Conservation (phyloP, 1,139 yeast genomes). For the Debaryomyces singareniensis region DNA sequence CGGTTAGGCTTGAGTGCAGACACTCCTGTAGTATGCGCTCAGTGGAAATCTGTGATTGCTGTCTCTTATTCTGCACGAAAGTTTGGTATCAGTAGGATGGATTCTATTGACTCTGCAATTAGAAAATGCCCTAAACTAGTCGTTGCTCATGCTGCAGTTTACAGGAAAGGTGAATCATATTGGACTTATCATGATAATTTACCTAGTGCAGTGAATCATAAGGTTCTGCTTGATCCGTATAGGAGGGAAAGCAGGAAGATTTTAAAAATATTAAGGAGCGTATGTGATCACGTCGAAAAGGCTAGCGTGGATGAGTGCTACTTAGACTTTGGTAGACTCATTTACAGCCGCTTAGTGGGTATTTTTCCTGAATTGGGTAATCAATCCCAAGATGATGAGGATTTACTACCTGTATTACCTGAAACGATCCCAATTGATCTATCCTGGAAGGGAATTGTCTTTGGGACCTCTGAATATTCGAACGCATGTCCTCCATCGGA, state of each 20-base stretch:
- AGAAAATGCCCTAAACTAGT: slow-evolving; percentile 69
- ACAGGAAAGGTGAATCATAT: slow-evolving; percentile 73
- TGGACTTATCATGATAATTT: slow-evolving; percentile 59
- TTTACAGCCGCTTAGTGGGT: slow-evolving; percentile 17
- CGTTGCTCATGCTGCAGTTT: slow-evolving; percentile 91
- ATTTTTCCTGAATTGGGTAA: slow-evolving; percentile 21
- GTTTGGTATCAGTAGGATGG: slow-evolving; percentile 78
- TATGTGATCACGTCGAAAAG: slow-evolving; percentile 72
- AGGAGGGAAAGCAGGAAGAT: slow-evolving; percentile 82
- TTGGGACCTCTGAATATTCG: slow-evolving; percentile 5
- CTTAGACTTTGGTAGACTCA: slow-evolving; percentile 62
- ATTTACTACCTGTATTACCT: slow-evolving; percentile 49
- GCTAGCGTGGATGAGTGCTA: slow-evolving; percentile 96
- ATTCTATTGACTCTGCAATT: slow-evolving; percentile 58
- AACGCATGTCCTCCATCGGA: slow-evolving; percentile 9
- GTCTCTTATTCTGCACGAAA: slow-evolving; percentile 85
- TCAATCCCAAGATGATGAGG: slow-evolving; percentile 10
- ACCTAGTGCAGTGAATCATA: slow-evolving; percentile 50
- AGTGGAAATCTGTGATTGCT: slow-evolving; percentile 87
- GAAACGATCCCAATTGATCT: slow-evolving; percentile 23
- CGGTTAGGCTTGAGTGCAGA: slow-evolving; percentile 56
- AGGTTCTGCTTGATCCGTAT: slow-evolving; percentile 88
- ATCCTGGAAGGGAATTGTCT: slow-evolving; percentile 24
- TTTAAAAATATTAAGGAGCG: slow-evolving; percentile 47
- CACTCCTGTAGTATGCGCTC: slow-evolving; percentile 91